Evolutionary conservation across 2,329 filamentous ascomycete species (phyloP).

Genomic region (Huntiella omanensis): DNA sequence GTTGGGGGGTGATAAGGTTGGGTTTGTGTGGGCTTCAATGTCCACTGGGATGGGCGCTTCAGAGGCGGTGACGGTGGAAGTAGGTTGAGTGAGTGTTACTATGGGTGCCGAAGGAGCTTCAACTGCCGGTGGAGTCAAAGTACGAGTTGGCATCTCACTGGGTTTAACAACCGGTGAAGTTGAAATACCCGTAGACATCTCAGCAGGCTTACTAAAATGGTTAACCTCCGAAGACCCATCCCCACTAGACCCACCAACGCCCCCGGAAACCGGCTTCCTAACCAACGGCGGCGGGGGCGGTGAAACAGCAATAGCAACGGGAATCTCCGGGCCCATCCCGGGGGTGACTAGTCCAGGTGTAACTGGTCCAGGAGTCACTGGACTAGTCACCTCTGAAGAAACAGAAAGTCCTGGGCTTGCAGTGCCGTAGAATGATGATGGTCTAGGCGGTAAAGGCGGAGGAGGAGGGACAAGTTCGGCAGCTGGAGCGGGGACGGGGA

Average conservation of each 20-base stretch:
- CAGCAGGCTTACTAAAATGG: too few relatives aligned
- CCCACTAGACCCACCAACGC: too few relatives aligned
- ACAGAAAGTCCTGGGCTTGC: background rate
- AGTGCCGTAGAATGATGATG: background rate
- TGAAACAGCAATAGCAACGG: too few relatives aligned
- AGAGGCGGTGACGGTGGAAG: background rate
- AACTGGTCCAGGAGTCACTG: background rate
- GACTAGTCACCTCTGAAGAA: background rate
- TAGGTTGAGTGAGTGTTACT: background rate
- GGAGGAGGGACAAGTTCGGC: background rate
- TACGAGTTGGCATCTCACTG: too few relatives aligned
- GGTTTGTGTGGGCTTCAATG: background rate
- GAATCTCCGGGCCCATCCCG: too few relatives aligned
- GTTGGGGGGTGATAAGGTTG: background rate
- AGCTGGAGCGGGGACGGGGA: background rate
- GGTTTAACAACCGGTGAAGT: too few relatives aligned
- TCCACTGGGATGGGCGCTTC: constrained; percentile 6
- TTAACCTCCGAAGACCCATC: too few relatives aligned
- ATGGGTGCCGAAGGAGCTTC: background rate
- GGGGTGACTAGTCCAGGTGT: background rate
- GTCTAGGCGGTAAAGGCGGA: background rate
- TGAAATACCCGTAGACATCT: too few relatives aligned
- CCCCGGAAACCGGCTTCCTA: too few relatives aligned
- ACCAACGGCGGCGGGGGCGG: too few relatives aligned
- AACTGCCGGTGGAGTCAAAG: too few relatives aligned